phyloP scores from a whole-genome alignment of 192 early-diverging fungal genomes.

The Mortierella alpina region DNA sequence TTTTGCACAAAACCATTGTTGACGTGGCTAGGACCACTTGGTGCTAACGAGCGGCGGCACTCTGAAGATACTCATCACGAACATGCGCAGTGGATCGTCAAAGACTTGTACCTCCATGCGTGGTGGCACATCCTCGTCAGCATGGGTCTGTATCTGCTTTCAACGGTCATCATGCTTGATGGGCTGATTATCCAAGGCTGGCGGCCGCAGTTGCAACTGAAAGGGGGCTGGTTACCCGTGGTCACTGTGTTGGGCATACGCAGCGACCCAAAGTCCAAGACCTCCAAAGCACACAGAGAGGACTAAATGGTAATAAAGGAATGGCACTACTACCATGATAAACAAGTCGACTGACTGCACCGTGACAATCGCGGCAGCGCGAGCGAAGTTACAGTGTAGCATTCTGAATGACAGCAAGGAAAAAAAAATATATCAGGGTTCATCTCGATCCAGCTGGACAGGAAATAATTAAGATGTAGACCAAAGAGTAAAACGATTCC shows the following conservation, averaged over 20 bases:
- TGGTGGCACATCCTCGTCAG: conserved; percentile 74
- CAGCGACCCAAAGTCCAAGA: no score
- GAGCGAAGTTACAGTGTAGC: no score
- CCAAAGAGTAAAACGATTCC: no score
- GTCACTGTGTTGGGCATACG: conserved; percentile 2
- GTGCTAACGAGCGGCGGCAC: conserved; percentile 42
- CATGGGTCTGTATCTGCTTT: conserved; percentile 66
- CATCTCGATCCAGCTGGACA: no score
- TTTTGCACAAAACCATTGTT: conserved; percentile 35
- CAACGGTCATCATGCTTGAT: conserved; percentile 63
- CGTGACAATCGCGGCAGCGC: no score
- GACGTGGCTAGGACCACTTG: conserved; percentile 27
- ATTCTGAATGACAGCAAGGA: no score
- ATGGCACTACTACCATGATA: no score
- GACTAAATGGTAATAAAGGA: no score
- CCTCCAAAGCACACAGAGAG: no score
- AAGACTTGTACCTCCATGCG: conserved; percentile 63
- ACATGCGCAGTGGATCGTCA: conserved; percentile 55
- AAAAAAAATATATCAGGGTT: no score
- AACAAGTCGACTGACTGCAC: no score
- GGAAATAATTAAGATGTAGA: no score
- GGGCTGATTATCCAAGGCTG: conserved; percentile 39
- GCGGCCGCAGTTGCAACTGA: conserved; percentile 37
- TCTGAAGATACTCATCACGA: conserved; percentile 32
- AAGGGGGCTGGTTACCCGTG: conserved; percentile 36